Base-by-base conservation (phyloP, 1,284 basidiomycete species). In the Ustilago curta region DNA sequence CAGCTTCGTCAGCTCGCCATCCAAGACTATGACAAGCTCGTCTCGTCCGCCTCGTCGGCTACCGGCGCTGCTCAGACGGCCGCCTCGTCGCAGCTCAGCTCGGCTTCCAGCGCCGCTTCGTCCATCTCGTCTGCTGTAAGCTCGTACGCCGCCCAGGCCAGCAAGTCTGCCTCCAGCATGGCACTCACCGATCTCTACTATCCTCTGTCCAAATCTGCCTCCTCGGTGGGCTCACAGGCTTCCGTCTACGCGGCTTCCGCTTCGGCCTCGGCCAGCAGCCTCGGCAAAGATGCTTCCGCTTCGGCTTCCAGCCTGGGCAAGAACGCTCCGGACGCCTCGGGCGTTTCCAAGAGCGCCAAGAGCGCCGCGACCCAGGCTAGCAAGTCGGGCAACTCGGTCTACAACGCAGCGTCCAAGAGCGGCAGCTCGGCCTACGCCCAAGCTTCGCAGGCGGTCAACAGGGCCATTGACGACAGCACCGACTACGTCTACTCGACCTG, bases 401-500 rank as follows among this genome's bases (percentile, higher is more conserved):
- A 59, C 60, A 60, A 49, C 25, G 72, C 63, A 12, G 79, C 71
- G n/a, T 69, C 60, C 66, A 78, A 78, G 70, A 68, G 59, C 43
- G 78, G 68, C 43, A 64, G 58, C 45, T 71, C 67, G 21, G 66
- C 72, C 2, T 76, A 70, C 32, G 76, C 73, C 44, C 78, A 81
- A 42, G 80, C 80, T 43, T 71, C 76, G 35, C 63, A 70, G 54
- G 45, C 49, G 3, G 68, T 73, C 27, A 31, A 47, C 47, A 35
- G 39, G 23, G 59, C 69, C 2, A 47, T 81, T 42, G 67, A 83
- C 66, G 78, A 83, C 68, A 66, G 72, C 52, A 76, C 75, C 54
- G 82, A 84, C 75, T 84, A 83, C 60, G 70, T 82, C 59, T 84
- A 79, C 77, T 78, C 77, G n/a, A 52, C 60, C 9, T 83, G 82